Evolutionary conservation across 2,329 filamentous ascomycete species (phyloP), one percentile per base, ranked within the genome.

Genomic region (Aureobasidium sp.): DNA sequence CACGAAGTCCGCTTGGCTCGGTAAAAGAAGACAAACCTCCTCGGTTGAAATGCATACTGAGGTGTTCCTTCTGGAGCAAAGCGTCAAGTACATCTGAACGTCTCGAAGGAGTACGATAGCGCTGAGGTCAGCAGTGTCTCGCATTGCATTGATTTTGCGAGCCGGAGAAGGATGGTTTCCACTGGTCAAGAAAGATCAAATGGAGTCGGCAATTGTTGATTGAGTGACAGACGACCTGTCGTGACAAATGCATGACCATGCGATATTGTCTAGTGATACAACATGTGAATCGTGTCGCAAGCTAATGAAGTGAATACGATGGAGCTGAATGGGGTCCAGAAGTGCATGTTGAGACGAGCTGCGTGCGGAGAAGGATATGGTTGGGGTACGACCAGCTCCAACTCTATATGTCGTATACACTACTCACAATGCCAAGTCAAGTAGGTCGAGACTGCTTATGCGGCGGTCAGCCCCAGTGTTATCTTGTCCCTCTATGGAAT

Each of bases 301-400:
- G 29, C 55, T 48, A 58, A 29, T 39, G 34, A 58, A 58, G 55
- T 37, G 32, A 58, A 58, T 39, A 58, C 23, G 55, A 37, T 37
- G 42, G 55, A 58, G 55, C 55, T 58, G 42, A 58, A 58, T 39
- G 32, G 20, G 39, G 42, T 58, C 55, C 41, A 58, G 55, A 58
- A 58, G 55, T n/a, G 42, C 55, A 42, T 58, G 55, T 58, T 48
- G 55, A 58, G 55, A 26, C 20, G 42, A 48, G 42, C 42, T 37
- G 29, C 26, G 53, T 57, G 53, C 53, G 53, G 55, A 58, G 55
- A 47, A 47, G 55, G 12, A 48, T 37, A 37, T 20, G 42, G 13
- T 42, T 48, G 55, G 55, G 42, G 55, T 39, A 29, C 8, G 15
- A 46, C 2, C 53, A 36, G 53, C 53, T 57, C 20, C 53, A 58